phyloP scores from a whole-genome alignment of 1,139 yeast species.

The Yarrowia galli region DNA sequence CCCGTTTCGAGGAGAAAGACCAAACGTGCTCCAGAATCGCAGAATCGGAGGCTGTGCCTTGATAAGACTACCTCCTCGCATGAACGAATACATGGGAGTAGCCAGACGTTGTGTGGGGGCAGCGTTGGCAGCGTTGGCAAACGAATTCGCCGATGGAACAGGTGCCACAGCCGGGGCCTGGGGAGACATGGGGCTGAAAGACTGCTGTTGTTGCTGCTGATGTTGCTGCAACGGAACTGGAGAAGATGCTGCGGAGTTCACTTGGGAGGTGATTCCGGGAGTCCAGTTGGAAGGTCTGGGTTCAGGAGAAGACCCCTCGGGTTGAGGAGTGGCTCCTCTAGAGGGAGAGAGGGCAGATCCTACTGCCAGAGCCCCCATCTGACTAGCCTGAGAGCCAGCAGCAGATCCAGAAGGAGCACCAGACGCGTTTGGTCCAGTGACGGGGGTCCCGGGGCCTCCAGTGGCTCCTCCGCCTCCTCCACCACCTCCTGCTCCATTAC shows the following conservation, averaged over 20 bases:
- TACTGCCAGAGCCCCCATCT: neutral
- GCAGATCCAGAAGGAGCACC: neutral
- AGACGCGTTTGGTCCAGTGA: no score
- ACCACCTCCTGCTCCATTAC: no score
- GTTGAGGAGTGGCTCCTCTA: slow-evolving; percentile 27
- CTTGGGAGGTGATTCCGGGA: slow-evolving; percentile 28
- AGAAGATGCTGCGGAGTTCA: slow-evolving; percentile 20
- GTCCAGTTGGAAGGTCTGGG: slow-evolving; percentile 25
- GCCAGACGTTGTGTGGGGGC: slow-evolving; percentile 45
- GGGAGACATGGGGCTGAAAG: slow-evolving; percentile 14
- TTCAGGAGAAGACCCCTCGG: slow-evolving; percentile 29
- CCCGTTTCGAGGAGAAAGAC: slow-evolving; percentile 50
- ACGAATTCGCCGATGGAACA: slow-evolving; percentile 14
- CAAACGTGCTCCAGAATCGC: slow-evolving; percentile 53
- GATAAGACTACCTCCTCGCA: slow-evolving; percentile 46
- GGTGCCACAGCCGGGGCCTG: slow-evolving; percentile 8
- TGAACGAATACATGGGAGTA: slow-evolving; percentile 48
- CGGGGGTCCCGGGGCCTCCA: no score
- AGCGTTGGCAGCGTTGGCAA: slow-evolving; percentile 40
- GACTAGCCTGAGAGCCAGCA: neutral
- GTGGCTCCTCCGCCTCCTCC: no score
- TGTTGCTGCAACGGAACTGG: slow-evolving; percentile 15
- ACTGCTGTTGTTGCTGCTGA: slow-evolving; percentile 9
- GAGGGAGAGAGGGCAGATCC: slow-evolving; percentile 11
- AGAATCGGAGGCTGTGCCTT: slow-evolving; percentile 51